phyloP scores from a whole-genome alignment of 768 basidiomycete species.

The Cystobasidium ongulense region DNA sequence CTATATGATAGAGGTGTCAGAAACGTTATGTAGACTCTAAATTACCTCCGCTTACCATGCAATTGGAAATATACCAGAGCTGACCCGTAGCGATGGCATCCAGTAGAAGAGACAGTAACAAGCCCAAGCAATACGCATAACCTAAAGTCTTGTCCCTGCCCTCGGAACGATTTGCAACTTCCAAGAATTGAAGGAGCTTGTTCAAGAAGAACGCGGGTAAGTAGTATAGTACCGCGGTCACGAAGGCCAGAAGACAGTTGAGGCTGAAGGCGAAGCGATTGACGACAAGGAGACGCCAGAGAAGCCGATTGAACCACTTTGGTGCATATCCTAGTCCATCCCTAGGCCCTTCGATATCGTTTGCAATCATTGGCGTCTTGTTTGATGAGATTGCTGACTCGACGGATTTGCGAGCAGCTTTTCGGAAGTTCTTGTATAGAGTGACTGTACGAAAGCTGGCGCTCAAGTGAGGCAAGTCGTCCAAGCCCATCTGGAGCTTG shows the following conservation, averaged over 20 bases:
- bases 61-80: slow-evolving; percentile 30
- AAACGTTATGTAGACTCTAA: background rate
- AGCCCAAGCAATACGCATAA: slow-evolving; percentile 35
- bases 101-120: slow-evolving; percentile 31
- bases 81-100: slow-evolving; percentile 37
- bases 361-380: background rate
- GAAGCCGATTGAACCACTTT: slow-evolving; percentile 14
- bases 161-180: background rate
- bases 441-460: slow-evolving; percentile 20
- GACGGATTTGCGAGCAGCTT: background rate
- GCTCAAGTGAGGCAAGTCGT: slow-evolving; percentile 27
- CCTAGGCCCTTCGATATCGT: slow-evolving; percentile 1
- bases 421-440: slow-evolving; percentile 14
- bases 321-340: slow-evolving; percentile 26
- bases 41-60: background rate
- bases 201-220: slow-evolving; percentile 42
- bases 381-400: background rate
- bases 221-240: slow-evolving; percentile 34
- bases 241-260: slow-evolving; percentile 17
- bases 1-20: slow-evolving; percentile 32
- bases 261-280: slow-evolving; percentile 14
- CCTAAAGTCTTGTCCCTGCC: background rate
- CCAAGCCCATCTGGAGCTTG: slow-evolving; percentile 27
- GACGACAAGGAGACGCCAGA: slow-evolving; percentile 24
- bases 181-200: slow-evolving; percentile 37